A percentile compares a stretch with the other conserved stretches of the same genome.
Evolutionary conservation across 257 asterid species (phyloP).

Genomic region (Solanum lycopersicoides): DNA sequence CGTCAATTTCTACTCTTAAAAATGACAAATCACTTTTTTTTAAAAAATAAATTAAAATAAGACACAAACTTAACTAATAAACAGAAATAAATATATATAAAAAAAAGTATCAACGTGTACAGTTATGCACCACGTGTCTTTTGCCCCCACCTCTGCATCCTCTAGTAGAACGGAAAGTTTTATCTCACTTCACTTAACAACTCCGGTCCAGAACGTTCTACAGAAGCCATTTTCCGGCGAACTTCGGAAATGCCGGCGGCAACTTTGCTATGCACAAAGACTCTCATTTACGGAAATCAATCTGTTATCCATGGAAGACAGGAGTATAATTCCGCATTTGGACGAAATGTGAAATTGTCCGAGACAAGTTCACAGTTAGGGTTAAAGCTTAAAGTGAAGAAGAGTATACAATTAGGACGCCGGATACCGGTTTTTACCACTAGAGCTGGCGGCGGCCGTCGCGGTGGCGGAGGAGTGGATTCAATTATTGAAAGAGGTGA

Average conservation of each 20-base stretch:
- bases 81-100: no score
- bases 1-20: no score
- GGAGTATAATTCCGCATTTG: background rate
- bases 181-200: background rate
- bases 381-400: background rate
- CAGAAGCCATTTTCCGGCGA: background rate
- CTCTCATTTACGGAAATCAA: background rate
- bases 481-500: constrained; percentile 45
- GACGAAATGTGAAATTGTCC: background rate
- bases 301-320: background rate
- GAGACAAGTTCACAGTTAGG: background rate
- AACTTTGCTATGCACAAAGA: background rate
- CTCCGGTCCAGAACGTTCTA: background rate
- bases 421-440: constrained; percentile 3
- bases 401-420: constrained; percentile 1
- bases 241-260: background rate
- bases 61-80: no score
- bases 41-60: no score
- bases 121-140: background rate
- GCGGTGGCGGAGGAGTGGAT: constrained; percentile 18
- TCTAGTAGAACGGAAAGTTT: background rate
- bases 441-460: constrained; percentile 24
- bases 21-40: no score
- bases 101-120: background rate
- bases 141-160: background rate